Conservation (phyloP, 2,329 filamentous ascomycete species). For the Colletotrichum plurivorum region DNA sequence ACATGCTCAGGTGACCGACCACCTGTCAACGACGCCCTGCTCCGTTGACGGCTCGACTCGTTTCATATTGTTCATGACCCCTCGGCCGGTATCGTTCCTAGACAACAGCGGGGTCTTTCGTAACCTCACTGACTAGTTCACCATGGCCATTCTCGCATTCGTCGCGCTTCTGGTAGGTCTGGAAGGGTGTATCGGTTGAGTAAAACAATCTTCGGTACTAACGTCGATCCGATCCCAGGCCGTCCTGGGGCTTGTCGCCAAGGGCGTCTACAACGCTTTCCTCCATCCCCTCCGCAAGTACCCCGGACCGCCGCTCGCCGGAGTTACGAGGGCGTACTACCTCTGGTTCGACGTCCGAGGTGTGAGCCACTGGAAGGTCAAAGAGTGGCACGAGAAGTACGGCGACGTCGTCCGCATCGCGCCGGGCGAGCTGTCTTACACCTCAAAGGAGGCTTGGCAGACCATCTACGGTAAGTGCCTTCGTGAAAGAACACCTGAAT, state of each 20-base stretch:
- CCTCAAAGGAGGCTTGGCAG: constrained; percentile 52
- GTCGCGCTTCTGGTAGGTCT: constrained; percentile 21
- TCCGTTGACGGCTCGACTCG: not conserved
- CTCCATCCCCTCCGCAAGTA: constrained; percentile 49
- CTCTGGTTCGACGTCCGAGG: constrained; percentile 34
- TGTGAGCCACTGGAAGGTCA: constrained; percentile 36
- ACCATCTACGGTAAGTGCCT: constrained; percentile 53
- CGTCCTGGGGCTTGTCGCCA: constrained; percentile 24
- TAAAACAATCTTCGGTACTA: not conserved
- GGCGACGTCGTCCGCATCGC: constrained; percentile 55
- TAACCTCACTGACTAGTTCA: constrained; percentile 5
- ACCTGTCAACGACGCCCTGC: not conserved
- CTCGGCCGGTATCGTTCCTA: not conserved
- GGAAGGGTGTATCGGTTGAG: not conserved
- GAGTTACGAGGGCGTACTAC: constrained; percentile 33
- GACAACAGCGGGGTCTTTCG: constrained; percentile 14
- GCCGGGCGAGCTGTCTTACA: constrained; percentile 57
- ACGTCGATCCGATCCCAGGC: constrained; percentile 11
- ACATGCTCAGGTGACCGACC: constrained; percentile 7
- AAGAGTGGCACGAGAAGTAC: constrained; percentile 44
- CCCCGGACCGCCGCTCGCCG: constrained; percentile 48
- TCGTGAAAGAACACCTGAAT: not conserved
- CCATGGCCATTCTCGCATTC: constrained; percentile 21
- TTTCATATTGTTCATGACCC: not conserved
- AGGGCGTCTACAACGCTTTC: constrained; percentile 45